Conservation (phyloP, 441 rosid species). For the Gossypium schwendimanii region DNA sequence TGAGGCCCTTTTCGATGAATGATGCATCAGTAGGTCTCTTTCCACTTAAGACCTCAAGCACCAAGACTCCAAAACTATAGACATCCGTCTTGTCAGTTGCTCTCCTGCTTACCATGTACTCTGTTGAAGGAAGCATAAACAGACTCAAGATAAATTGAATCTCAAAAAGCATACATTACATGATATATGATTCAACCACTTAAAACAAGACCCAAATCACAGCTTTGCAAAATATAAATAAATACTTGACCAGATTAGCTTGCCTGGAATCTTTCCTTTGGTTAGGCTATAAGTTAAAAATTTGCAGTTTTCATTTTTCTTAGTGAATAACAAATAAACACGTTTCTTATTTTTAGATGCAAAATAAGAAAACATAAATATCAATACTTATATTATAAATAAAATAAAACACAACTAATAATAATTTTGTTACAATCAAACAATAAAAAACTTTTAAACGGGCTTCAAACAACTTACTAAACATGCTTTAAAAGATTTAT, state of each 20-base stretch:
- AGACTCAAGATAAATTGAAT: slow-evolving; percentile 9
- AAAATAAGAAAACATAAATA: too few relatives aligned
- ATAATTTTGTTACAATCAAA: too few relatives aligned
- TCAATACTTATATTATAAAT: too few relatives aligned
- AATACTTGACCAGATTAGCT: not conserved
- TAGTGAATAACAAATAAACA: too few relatives aligned
- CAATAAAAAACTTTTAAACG: too few relatives aligned
- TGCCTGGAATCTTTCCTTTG: not conserved
- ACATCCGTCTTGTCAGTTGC: slow-evolving; percentile 99
- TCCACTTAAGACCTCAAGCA: slow-evolving; percentile 92
- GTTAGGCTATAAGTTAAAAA: not conserved
- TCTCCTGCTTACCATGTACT: slow-evolving; percentile 97
- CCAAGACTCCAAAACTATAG: slow-evolving; percentile 89
- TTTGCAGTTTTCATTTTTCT: not conserved
- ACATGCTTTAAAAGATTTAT: too few relatives aligned
- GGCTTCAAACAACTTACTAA: too few relatives aligned
- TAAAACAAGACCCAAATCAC: not conserved
- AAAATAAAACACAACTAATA: too few relatives aligned
- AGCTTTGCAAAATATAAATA: not conserved
- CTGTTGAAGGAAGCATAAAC: slow-evolving; percentile 31
- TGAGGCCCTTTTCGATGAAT: slow-evolving; percentile 92
- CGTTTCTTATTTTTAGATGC: too few relatives aligned
- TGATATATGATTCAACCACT: not conserved
- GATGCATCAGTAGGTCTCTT: slow-evolving; percentile 97
- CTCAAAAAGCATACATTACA: not conserved